Evolutionary conservation across 2,329 filamentous ascomycete species (phyloP), one percentile per base, ranked within the genome.

Genomic region (Trichothecium roseum): DNA sequence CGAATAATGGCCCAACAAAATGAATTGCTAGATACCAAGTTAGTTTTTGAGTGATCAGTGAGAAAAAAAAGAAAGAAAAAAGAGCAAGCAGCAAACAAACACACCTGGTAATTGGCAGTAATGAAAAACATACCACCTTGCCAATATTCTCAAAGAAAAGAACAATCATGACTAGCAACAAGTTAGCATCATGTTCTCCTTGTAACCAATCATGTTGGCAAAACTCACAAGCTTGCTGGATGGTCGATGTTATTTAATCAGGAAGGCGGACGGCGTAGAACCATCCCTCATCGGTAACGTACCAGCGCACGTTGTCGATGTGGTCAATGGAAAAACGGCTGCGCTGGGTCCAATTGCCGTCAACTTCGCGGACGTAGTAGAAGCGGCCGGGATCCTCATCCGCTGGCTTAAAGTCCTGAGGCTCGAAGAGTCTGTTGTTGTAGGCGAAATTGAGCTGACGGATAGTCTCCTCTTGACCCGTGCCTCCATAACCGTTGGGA

Each of bases 391-490:
- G 67, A 53, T 78, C 68, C 43, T 74, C 67, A 47, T 79, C 74
- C 15, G 66, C 63, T 3, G 76, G 76, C 54, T 76, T 73, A 50
- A 78, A 74, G 45, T 78, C 73, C 60, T 79, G 74, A 13, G 70
- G 66, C 52, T 74, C 66, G 43, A 68, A 64, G 44, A 69, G 57
- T 44, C 62, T 60, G 51, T 68, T 69, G 42, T 58, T 52, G 40
- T 64, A 49, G n/a, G 68, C 66, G 42, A 69, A 63, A 45, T 68
- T 56, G 30, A 63, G 52, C 49, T 69, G 65, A 38, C 68, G 62
- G 15, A 64, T 50, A 24, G 60, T 54, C 30, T 67, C 51, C 50
- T 76, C 70, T 37, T 49, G 51, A 26, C 56, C 53, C 2, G 71
- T 76, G 42, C 62, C 64, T 42, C 71, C 71, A 35, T 74, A 47